A percentile compares a stretch with the other conserved stretches of the same genome.
phyloP scores from a whole-genome alignment of 2,329 filamentous ascomycete genomes.

The Ophiostoma sp. region DNA sequence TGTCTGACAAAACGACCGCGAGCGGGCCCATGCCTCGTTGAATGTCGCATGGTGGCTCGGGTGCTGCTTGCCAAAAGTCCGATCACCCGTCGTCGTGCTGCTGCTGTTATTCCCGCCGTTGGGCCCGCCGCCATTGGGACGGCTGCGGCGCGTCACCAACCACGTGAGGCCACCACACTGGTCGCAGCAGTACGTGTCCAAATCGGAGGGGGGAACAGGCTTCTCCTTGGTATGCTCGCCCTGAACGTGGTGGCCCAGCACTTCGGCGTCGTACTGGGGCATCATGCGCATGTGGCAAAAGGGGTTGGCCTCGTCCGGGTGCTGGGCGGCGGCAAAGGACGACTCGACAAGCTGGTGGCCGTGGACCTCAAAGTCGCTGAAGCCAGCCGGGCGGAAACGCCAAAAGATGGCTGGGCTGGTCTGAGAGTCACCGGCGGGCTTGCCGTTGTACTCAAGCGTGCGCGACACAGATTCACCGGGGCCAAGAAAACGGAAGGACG shows the following conservation, averaged over 20 bases:
- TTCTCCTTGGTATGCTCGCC: not conserved
- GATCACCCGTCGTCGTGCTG: not conserved
- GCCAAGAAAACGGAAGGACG: conserved; percentile 18
- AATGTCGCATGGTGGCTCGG: conserved; percentile 24
- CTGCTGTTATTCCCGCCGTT: not conserved
- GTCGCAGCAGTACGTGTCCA: not conserved
- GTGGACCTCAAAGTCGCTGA: not conserved
- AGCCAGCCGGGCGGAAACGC: not conserved
- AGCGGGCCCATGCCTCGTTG: conserved; percentile 22
- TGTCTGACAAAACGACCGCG: not conserved
- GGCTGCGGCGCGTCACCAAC: conserved; percentile 18
- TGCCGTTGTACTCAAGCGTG: not conserved
- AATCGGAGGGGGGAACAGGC: not conserved
- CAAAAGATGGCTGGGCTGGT: not conserved
- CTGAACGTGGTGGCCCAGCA: not conserved
- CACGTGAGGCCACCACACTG: conserved; percentile 19
- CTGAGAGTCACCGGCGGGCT: not conserved
- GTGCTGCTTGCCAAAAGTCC: conserved; percentile 11
- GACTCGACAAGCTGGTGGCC: not conserved
- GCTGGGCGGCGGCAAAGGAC: conserved; percentile 12
- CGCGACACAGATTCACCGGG: conserved; percentile 8
- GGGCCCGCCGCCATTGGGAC: not conserved
- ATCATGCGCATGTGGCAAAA: not conserved
- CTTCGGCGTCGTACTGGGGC: conserved; percentile 19
- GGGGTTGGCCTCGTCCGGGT: conserved; percentile 22